Evolutionary conservation across 164 flowering plant species (phyloP).

Genomic region (Vitis cinerea): DNA sequence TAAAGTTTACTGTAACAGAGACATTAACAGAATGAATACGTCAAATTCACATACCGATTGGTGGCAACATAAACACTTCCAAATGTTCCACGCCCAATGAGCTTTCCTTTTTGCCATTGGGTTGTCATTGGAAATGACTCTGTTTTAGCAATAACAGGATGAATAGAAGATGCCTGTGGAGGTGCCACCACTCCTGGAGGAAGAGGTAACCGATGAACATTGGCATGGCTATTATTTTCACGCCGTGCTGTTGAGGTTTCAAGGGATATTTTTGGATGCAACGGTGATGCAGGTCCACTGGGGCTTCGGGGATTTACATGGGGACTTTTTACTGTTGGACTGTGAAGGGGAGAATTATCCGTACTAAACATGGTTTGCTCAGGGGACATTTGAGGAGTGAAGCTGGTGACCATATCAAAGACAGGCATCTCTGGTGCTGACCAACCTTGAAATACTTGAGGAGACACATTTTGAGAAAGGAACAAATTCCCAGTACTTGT

Average conservation of each 20-base stretch:
- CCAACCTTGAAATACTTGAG: conserved; percentile 46
- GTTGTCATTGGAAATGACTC: conserved; percentile 40
- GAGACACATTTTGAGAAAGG: conserved; percentile 20
- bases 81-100: conserved; percentile 95
- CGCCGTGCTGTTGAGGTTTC: conserved; percentile 33
- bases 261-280: conserved; percentile 31
- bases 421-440: conserved; percentile 62
- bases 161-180: conserved; percentile 31
- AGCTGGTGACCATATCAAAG: conserved; percentile 25
- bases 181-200: conserved; percentile 65
- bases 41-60: conserved; percentile 47
- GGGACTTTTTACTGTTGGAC: conserved; percentile 44
- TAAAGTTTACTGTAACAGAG: conserved; percentile 1
- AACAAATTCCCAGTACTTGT: conserved; percentile 27
- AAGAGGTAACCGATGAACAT: conserved; percentile 83
- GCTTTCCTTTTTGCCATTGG: conserved; percentile 91
- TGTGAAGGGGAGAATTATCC: conserved; percentile 53
- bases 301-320: conserved; percentile 26
- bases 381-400: conserved; percentile 33
- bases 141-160: conserved; percentile 33
- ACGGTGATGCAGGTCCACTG: conserved; percentile 49
- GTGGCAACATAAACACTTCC: conserved; percentile 90
- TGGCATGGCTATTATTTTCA: conserved; percentile 34
- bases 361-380: conserved; percentile 35
- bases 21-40: conserved; percentile 1